These are phyloP conservation scores for Millerago galiae DNA, from an alignment of 805 yeast species.

Conservation along the genomic window DNA sequence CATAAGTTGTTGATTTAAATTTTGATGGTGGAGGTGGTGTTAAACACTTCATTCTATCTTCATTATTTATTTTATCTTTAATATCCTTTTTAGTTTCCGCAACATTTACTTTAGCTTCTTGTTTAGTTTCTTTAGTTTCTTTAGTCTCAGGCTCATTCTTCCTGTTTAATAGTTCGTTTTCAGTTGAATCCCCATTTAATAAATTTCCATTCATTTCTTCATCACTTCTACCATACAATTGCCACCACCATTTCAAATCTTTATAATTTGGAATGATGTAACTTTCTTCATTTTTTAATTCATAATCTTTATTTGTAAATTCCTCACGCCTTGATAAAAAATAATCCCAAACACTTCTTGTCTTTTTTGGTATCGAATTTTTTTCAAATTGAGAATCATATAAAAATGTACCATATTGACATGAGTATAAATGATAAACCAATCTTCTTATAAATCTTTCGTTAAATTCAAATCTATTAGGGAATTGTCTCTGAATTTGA, in stretches of 20 bases:
- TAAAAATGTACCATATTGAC: conserved; percentile 91
- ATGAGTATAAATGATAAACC: conserved; percentile 82
- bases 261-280: conserved; percentile 54
- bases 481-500: conserved; percentile 68
- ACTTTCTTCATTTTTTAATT: conserved; percentile 19
- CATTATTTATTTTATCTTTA: not conserved
- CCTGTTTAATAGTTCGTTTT: conserved; percentile 4
- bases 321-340: conserved; percentile 70
- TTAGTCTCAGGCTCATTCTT: not conserved
- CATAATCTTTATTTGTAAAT: conserved; percentile 50
- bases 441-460: conserved; percentile 81
- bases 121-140: not conserved
- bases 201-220: conserved; percentile 48
- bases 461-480: conserved; percentile 74
- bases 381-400: conserved; percentile 68
- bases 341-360: conserved; percentile 91
- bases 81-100: not conserved
- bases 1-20: conserved; percentile 3
- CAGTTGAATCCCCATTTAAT: not conserved
- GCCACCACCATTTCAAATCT: conserved; percentile 84
- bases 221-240: conserved; percentile 69
- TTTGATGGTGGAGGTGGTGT: conserved; percentile 14
- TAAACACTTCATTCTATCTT: conserved; percentile 10
- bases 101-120: not conserved
- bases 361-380: conserved; percentile 38